phyloP scores from a whole-genome alignment of 495 filamentous ascomycete genomes.

The Lasiosphaeria hispida region DNA sequence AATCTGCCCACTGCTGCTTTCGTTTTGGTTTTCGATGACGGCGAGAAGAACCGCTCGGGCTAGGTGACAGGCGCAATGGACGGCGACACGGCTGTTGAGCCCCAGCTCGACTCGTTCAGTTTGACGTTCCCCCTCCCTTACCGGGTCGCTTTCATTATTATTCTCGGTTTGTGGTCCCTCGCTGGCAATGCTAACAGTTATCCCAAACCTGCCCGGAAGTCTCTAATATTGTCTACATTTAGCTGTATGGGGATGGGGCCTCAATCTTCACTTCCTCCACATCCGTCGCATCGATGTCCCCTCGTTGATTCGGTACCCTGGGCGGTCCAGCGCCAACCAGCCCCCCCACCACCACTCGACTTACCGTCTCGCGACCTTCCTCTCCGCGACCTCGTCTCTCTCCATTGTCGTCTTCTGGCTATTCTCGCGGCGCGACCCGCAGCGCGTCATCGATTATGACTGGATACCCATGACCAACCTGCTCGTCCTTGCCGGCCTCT shows the following conservation, averaged over 20 bases:
- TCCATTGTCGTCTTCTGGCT: constrained; percentile 81
- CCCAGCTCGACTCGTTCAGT: constrained; percentile 81
- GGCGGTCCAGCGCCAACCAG: constrained; percentile 61
- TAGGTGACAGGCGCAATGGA: constrained; percentile 59
- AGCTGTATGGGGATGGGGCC: constrained; percentile 90
- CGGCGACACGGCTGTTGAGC: constrained; percentile 75
- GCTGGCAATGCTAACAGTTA: background rate
- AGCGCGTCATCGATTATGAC: constrained; percentile 69
- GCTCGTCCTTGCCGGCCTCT: constrained; percentile 61
- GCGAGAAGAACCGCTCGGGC: constrained; percentile 9
- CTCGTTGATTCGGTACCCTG: constrained; percentile 73
- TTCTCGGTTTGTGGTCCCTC: constrained; percentile 61
- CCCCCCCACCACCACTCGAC: constrained; percentile 72
- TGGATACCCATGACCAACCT: constrained; percentile 81
- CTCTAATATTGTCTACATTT: constrained; percentile 21
- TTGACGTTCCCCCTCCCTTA: constrained; percentile 81
- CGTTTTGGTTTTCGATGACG: constrained; percentile 21
- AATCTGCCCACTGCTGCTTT: constrained; percentile 4
- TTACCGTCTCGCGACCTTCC: constrained; percentile 75
- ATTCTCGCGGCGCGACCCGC: constrained; percentile 64
- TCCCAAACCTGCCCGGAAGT: no score
- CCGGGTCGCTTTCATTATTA: constrained; percentile 73
- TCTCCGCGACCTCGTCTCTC: constrained; percentile 64
- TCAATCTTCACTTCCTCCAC: constrained; percentile 80
- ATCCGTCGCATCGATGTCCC: constrained; percentile 76